These are phyloP conservation scores for Apiotrichum sp. DNA, from an alignment of 1,284 basidiomycete genomes.

Conservation along the genomic window DNA sequence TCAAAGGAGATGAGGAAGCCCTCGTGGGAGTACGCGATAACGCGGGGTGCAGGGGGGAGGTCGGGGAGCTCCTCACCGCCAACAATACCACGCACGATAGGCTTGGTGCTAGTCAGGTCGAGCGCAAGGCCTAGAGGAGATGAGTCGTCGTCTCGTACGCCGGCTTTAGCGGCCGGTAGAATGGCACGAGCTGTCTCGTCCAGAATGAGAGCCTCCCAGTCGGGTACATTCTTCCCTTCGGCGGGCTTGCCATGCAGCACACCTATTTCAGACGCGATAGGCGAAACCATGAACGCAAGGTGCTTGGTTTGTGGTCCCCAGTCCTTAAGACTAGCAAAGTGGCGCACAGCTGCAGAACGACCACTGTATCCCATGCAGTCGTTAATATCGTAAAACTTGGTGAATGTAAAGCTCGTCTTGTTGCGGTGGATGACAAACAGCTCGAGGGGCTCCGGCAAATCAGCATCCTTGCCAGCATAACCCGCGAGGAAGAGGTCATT, in stretches of 20 bases:
- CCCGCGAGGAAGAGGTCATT: slow-evolving; percentile 53
- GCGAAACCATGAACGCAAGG: slow-evolving; percentile 49
- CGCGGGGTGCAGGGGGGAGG: slow-evolving; percentile 47
- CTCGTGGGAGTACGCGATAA: slow-evolving; percentile 51
- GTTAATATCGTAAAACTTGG: slow-evolving; percentile 46
- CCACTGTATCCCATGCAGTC: slow-evolving; percentile 43
- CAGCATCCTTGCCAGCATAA: slow-evolving; percentile 44
- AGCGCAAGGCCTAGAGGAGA: slow-evolving; percentile 50
- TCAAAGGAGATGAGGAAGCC: slow-evolving; percentile 52
- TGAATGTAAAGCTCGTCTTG: slow-evolving; percentile 32
- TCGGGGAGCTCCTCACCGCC: slow-evolving; percentile 48
- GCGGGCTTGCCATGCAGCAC: slow-evolving; percentile 32
- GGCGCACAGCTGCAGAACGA: slow-evolving; percentile 37
- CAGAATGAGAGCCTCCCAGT: slow-evolving; percentile 50
- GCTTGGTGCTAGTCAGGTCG: slow-evolving; percentile 49
- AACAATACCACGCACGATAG: slow-evolving; percentile 46
- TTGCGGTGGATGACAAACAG: slow-evolving; percentile 41
- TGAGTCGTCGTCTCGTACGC: slow-evolving; percentile 46
- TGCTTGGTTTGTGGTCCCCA: slow-evolving; percentile 43
- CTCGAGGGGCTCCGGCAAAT: slow-evolving; percentile 43
- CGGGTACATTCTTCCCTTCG: slow-evolving; percentile 21
- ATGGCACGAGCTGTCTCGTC: slow-evolving; percentile 51
- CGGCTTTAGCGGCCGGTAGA: slow-evolving; percentile 48
- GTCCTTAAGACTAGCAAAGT: slow-evolving; percentile 40
- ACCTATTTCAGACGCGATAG: slow-evolving; percentile 46